Base-by-base conservation (phyloP, 306 rosid genomes). In the Sesbania bispinosa region DNA sequence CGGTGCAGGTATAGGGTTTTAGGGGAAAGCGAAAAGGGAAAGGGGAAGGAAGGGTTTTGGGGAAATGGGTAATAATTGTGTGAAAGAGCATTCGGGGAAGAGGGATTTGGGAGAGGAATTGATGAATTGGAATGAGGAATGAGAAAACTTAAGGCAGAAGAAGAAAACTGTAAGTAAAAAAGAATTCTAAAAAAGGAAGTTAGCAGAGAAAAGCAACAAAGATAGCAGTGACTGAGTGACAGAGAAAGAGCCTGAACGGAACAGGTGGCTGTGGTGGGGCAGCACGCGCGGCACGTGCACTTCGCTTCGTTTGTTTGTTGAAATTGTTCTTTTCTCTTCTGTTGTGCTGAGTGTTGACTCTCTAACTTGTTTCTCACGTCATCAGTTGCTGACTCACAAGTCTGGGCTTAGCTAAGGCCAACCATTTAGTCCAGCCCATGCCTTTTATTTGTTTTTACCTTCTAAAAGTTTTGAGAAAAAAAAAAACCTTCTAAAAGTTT, bases 121-220 rank as follows among this genome's bases (percentile, higher is more conserved):
- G 36, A 9, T 4, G 64, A 74, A 74, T 5, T 67, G 35, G 57
- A 42, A 13, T 19, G 47, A 38, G 4, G 33, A 32, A 3, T 6
- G 10, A 29, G 42, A 6, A 65, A 79, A 64, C 77, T 63, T 51
- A 27, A 51, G 6, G 52, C 0, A n/a, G 57, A 70, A 63, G 81
- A 71, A 66, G 61, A 66, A 18, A 30, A 32, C 10, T 47, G 0
- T 8, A 58, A 8, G 58, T 43, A 0, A 13, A 14, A 29, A 61
- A 21, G n/a, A 48, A 52, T 11, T 4, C 45, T 15, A 20, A 3
- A 9, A 13, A 57, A 59, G 11, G 62, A 60, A 26, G 71, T 50
- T 67, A 55, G 68, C 19, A 42, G 41, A 65, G 67, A 29, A 45
- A 61, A 46, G 39, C 39, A 35, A 35, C 7, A 51, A 10, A 63